These are phyloP conservation scores for Ascodesmis nigricans DNA, from an alignment of 495 filamentous ascomycete species.

Conservation along the genomic window DNA sequence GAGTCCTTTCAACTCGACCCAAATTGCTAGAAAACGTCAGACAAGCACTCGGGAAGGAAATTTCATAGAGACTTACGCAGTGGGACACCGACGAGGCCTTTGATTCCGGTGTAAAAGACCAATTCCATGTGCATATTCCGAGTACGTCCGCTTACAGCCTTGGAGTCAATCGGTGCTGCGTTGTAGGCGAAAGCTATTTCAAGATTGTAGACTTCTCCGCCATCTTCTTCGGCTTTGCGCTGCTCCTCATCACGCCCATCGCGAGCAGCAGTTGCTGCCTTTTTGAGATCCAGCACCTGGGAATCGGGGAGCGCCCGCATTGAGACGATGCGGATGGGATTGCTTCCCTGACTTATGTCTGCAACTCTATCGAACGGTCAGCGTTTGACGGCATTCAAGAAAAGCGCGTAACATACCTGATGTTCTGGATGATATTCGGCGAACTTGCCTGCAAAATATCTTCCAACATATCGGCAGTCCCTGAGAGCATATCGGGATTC, in stretches of 20 bases:
- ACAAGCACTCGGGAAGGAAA: not conserved
- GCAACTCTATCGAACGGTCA: no score
- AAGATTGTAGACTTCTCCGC: constrained; percentile 82
- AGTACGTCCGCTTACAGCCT: constrained; percentile 50
- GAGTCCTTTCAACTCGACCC: constrained; percentile 61
- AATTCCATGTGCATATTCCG: constrained; percentile 89
- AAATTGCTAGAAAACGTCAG: constrained; percentile 15
- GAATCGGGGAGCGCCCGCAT: constrained; percentile 65
- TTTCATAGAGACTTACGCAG: constrained; percentile 39
- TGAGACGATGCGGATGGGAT: constrained; percentile 74
- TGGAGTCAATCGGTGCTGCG: constrained; percentile 43
- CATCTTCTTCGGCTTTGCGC: constrained; percentile 70
- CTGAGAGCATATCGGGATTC: constrained; percentile 79
- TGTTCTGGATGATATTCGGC: constrained; percentile 73
- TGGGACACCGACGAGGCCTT: constrained; percentile 68
- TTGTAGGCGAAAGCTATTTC: constrained; percentile 90
- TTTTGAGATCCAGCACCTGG: constrained; percentile 59
- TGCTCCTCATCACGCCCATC: constrained; percentile 56
- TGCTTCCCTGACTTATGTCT: constrained; percentile 82
- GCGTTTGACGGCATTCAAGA: no score
- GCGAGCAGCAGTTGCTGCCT: constrained; percentile 18
- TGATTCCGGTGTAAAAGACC: constrained; percentile 78
- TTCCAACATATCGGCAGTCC: constrained; percentile 45
- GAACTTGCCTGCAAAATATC: constrained; percentile 95
- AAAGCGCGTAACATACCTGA: no score